Base-by-base conservation (phyloP, 129 eudicot genomes). In the Sambucus nigra region DNA sequence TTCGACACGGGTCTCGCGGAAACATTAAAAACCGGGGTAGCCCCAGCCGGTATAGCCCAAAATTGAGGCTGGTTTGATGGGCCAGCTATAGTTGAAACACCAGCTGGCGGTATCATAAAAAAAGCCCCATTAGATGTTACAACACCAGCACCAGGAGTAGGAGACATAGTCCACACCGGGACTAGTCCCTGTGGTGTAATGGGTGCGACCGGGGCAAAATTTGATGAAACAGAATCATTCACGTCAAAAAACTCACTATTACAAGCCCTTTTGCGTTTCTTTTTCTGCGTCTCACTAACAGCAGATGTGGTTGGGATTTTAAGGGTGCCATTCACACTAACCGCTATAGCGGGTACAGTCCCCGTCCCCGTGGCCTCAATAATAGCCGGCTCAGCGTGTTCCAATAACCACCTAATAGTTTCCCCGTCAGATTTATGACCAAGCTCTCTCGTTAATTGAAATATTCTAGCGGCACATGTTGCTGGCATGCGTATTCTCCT, bases 401-500 rank as follows among this genome's bases (percentile, higher is more conserved):
- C 94, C 13, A 88, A 71, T 25, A 88, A 67, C 97, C 97, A 88
- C 47, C 84, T 58, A 1, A 87, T 83, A 1, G 96, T 87, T 47
- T 87, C 96, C 0, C 96, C 96, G 19, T 87, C 96, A 0, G 94
- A 79, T 51, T 82, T 87, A 13, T 79, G 94, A 1, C 94, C 88
- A 1, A 87, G 68, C 62, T 87, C 97, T 2, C 97, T 57, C 6
- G 97, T 88, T 51, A 88, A 40, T 59, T 84, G 97, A 40, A 88
- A 88, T 12, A 88, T 75, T 23, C 97, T 76, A 0, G 97, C 94
- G 0, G 97, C 97, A 53, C 94, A 80, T 0, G 94, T 60, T 8
- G 97, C 97, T 53, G 97, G 94, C 94, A 88, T 69, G 13, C 97
- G 87, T 42, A 88, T 74, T 60, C 96, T 69, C 69, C 96, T 72